Base-by-base conservation (phyloP, 768 basidiomycete species). In the Psilocybe cubensis region DNA sequence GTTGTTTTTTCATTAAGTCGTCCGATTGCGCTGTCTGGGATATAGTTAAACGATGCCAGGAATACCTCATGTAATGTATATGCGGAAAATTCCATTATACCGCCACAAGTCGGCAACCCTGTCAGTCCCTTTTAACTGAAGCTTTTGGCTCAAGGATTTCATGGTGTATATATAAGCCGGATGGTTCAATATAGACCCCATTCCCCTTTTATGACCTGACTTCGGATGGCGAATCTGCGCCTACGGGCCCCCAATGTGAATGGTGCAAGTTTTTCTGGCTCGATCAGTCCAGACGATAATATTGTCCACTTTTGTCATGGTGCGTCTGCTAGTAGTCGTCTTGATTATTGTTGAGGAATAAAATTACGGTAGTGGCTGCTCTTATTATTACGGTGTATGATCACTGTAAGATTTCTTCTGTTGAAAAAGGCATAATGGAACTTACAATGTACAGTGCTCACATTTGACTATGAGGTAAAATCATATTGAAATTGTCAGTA, bases 301-400 rank as follows among this genome's bases (percentile, higher is more conserved):
- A 44, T 65, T 10, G 60, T 66, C 7, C 63, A 62, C 41, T 70
- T 62, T 45, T 66, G 62, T 40, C 69, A 70, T 54, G 48, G 69
- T 66, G 28, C 48, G 67, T 56, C 10, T 24, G 43, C 52, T 24
- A 31, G 24, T 12, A 20, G 2, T 31, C 20, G 18, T 4, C 17
- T 48, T 11, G 5, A 38, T 17, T 45, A 10, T 52, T 20, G 40
- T 25, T 45, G 46, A 45, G 6, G 14, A 21, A 41, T 41, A n/a
- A 11, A 4, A 20, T 40, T 40, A 35, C 38, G 18, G 3, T 12
- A 68, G 67, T 68, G 27, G 65, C 63, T 24, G 63, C 63, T 14
- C 46, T 64, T 5, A 56, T 66, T 7, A 45, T 63, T 12, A 58
- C 59, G 12, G 12, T 69, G 10, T 69, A 68, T 51, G 68, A 69